Evolutionary conservation across 169 alveolate species (phyloP), one percentile per base, ranked within the genome.

Genomic region (Theileria parva): DNA sequence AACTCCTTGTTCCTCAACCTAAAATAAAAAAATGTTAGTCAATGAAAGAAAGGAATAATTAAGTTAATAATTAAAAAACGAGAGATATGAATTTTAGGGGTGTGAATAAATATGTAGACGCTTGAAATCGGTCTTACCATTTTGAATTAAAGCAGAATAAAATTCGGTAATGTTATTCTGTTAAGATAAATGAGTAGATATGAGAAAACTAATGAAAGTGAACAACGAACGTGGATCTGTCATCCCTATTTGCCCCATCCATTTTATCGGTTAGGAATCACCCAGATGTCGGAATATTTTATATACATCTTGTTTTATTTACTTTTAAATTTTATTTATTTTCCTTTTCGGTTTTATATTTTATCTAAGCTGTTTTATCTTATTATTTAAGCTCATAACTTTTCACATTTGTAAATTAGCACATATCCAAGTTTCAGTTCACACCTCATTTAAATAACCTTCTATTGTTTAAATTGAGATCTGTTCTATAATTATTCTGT

Each of bases 1-100:
- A 27, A 79, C 86, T 25, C 76, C 92, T 51, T 65, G 85, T 34
- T 85, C 91, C 74, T 80, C 83, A 69, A 68, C 69, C 83, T 21
- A 57, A 15, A 34, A 13, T 17, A 57, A 27, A 21, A 32, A n/a
- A 19, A 25, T 51, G n/a, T 7, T 25, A 53, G 25, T 2, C 34
- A 8, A 48, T 23, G 6, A 8, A 17, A 27, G 7, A 19, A 5
- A 19, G 27, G 13, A 68, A 68, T 44, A 21, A 30, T 23, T 6
- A 25, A 27, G 4, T 2, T 15, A 27, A n/a, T 17, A 15, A 15
- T n/a, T 63, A 23, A 63, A 63, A n/a, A 32, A 32, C 5, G 19
- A 13, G 32, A 27, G 32, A 21, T 28, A 21, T 63, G 25, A 1
- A 63, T 63, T n/a, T 63, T 25, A 9, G 66, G 28, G 66, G 37